Conservation (phyloP, 75 land plant genomes). For the Pinus taeda region DNA sequence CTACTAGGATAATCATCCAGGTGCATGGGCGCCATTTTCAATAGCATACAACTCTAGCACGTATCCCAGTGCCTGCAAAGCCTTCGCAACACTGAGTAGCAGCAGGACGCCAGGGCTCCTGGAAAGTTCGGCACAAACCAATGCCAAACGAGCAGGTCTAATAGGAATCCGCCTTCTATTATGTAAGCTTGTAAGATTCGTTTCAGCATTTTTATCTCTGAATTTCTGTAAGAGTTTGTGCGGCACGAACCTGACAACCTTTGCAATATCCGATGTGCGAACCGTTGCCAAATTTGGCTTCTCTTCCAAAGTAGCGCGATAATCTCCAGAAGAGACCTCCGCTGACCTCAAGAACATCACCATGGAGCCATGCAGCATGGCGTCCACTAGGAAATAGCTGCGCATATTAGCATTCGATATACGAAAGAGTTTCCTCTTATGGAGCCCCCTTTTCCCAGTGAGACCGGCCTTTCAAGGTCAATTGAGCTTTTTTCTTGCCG, state of each 20-base stretch:
- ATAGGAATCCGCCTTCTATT: constrained; percentile 17
- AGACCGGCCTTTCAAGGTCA: not conserved
- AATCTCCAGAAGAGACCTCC: not conserved
- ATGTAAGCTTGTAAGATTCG: not conserved
- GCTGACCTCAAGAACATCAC: constrained; percentile 9
- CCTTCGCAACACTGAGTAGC: constrained; percentile 43
- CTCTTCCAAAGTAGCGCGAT: constrained; percentile 7
- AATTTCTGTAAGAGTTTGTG: constrained; percentile 43
- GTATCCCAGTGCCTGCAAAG: constrained; percentile 51
- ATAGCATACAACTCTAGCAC: constrained; percentile 50
- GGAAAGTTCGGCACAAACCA: constrained; percentile 52
- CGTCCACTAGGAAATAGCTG: constrained; percentile 26
- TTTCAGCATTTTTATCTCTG: constrained; percentile 21
- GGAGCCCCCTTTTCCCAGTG: not conserved
- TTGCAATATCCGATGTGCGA: constrained; percentile 28
- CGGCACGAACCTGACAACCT: constrained; percentile 40
- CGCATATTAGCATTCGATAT: not conserved
- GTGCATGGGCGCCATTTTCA: too few species aligned
- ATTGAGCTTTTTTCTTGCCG: not conserved
- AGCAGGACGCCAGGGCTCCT: constrained; percentile 36
- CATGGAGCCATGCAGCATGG: constrained; percentile 44
- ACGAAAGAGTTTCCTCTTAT: not conserved
- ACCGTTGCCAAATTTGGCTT: constrained; percentile 7
- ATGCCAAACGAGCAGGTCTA: constrained; percentile 46
- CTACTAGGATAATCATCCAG: too few species aligned